Base-by-base conservation (phyloP, 495 filamentous ascomycete species). In the Penicillium parvum region DNA sequence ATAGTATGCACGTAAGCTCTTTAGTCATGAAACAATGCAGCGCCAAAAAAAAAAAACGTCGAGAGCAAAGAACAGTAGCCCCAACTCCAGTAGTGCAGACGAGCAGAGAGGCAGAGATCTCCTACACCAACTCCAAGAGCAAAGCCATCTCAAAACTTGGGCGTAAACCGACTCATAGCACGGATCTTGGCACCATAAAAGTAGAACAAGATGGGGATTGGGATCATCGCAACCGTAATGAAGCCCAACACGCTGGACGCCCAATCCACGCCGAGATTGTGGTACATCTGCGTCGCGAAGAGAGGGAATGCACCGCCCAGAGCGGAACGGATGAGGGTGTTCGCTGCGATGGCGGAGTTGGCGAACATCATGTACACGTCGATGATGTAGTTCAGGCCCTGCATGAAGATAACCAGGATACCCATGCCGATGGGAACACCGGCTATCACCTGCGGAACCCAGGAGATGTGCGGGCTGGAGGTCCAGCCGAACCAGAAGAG, bases 401-500 rank as follows among this genome's bases (percentile, higher is more conserved):
- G 71, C 57, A 83, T 65, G 63, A 81, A 78, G 37, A 81, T 69
- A 9, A 79, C 60, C 47, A 75, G 54, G 52, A 81, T 74, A 8
- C 76, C 78, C 42, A 71, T 49, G 10, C 79, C 78, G 12, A 75
- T 74, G 11, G 69, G 65, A 4, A 75, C 48, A 20, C 74, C 72
- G 4, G 72, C 63, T 11, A 79, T 55, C 27, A 75, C 68, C 40
- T 73, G 76, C 2, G 71, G 65, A 3, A 66, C 60, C 76, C 74
- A 78, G 11, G 53, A 55, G 38, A 70, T 61, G 29, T 58, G 41
- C 1, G 63, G 60, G 33, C 55, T 46, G 2, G 71, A 71, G 3
- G 78, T 82, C 81, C 81, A 84, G 26, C 71, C 79, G 49, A 83
- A 84, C 72, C 77, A 79, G 61, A 84, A 83, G 7, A 83, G 63